Base-by-base conservation (phyloP, 176 grass and related monocot species). In the Hordeum marinum region DNA sequence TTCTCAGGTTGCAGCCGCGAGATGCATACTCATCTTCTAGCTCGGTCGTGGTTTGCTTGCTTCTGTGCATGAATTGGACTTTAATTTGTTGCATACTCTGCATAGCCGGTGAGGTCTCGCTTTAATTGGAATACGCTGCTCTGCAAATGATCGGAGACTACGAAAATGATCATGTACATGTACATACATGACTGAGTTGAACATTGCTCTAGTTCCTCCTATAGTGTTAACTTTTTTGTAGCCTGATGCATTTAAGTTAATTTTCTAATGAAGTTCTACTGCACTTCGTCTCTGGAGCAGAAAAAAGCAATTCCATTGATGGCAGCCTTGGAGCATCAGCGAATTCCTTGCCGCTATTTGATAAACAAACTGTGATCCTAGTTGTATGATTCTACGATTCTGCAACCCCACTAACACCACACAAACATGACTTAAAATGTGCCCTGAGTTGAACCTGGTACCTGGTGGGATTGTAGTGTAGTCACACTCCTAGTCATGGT, bases 1-100 rank as follows among this genome's bases (percentile, higher is more conserved):
- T 96, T 70, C 90, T 99, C 62, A 91, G 90, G 94, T 93, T 87
- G 58, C 68, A 64, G 5, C 64, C 9, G 40, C 39, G 73, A 21
- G 32, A 68, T 87, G 32, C 27, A 86, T 25, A 5, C 6, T 79
- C 3, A 8, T 8, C 29, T 77, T 62, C 12, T 43, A 77, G 41
- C 52, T 68, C 32, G 40, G 13, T 84, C 57, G 5, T 63, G 18
- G 4, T 54, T 61, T 72, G 40, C 32, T 60, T 71, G 31, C 32
- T 48, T 74, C 25, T 83, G 48, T 32, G 7, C 45, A 31, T 32
- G 36, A 48, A 34, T 41, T 23, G 24, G 8, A 5, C 15, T 29
- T 63, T 11, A 32, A 7, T 52, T 2, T 80, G 15, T 48, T 18
- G 13, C 11, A 7, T 31, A 23, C 26, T 71, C 12, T 29, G 24